Conservation (phyloP, 768 basidiomycete species). For the Boletellus sp. region DNA sequence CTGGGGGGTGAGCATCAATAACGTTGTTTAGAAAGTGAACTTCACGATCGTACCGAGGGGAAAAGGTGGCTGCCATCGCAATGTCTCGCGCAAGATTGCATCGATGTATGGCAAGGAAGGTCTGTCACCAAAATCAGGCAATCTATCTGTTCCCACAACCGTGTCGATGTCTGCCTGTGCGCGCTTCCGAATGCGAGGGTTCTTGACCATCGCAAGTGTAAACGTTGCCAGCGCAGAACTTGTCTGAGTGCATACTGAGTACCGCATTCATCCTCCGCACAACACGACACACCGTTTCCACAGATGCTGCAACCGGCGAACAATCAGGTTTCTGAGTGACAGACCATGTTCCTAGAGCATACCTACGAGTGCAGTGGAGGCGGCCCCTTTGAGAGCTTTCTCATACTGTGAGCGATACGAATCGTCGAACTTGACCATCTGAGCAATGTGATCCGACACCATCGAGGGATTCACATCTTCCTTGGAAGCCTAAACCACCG, state of each 20-base stretch:
- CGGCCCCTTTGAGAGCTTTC: conserved; percentile 14
- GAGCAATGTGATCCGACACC: conserved; percentile 13
- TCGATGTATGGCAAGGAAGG: conserved; percentile 1
- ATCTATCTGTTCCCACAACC: not conserved
- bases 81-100: not conserved
- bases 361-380: conserved; percentile 17
- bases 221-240: not conserved
- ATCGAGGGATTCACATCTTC: conserved; percentile 6
- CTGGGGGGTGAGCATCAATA: not conserved
- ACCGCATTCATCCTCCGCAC: not conserved
- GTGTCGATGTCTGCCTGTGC: conserved; percentile 2
- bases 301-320: conserved; percentile 2
- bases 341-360: not conserved
- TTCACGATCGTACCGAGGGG: not conserved
- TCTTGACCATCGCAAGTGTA: conserved; percentile 9
- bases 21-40: not conserved
- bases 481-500: conserved; percentile 4
- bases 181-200: conserved; percentile 4
- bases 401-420: conserved; percentile 6
- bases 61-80: conserved; percentile 5
- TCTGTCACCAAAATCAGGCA: conserved; percentile 8
- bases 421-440: conserved; percentile 8
- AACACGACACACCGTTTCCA: conserved; percentile 11
- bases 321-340: not conserved
- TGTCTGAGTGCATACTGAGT: not conserved